phyloP scores from a whole-genome alignment of 495 filamentous ascomycete genomes.

The Mytilinidion resinicola region DNA sequence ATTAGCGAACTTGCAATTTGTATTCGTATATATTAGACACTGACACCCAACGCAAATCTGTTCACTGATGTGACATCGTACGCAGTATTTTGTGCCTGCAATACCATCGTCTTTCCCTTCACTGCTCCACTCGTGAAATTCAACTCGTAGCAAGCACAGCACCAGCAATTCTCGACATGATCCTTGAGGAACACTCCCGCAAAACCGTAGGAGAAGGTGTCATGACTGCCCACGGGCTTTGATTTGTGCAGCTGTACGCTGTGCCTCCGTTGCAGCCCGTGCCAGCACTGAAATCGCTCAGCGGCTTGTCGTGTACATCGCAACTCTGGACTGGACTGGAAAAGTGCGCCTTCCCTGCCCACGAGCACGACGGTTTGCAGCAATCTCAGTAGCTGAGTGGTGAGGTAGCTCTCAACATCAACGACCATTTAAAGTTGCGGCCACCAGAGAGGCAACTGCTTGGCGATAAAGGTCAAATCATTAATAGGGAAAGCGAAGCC shows the following conservation, averaged over 20 bases:
- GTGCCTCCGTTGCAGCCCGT: conserved; percentile 48
- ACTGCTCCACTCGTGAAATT: conserved; percentile 22
- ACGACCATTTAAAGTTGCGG: too few relatives aligned
- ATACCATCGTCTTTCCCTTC: conserved; percentile 57
- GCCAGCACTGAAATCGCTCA: conserved; percentile 29
- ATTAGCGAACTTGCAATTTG: neutral
- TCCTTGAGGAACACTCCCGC: conserved; percentile 52
- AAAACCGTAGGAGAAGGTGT: conserved; percentile 54
- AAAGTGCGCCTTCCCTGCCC: conserved; percentile 49
- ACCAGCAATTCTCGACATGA: conserved; percentile 51
- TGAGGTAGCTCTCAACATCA: too few relatives aligned
- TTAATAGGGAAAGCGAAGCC: too few relatives aligned
- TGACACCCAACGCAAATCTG: conserved; percentile 31
- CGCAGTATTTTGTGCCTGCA: conserved; percentile 62
- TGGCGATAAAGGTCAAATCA: too few relatives aligned
- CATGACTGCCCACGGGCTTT: conserved; percentile 58
- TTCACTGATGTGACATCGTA: conserved; percentile 23
- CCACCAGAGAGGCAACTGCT: too few relatives aligned
- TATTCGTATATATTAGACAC: neutral
- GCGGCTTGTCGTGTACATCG: conserved; percentile 48
- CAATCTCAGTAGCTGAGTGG: conserved; percentile 74
- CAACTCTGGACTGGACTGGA: conserved; percentile 49
- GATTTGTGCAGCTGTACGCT: conserved; percentile 56
- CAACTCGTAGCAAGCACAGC: conserved; percentile 60
- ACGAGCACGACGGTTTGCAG: conserved; percentile 63